Evolutionary conservation across 768 basidiomycete species (phyloP).

Genomic region (Lactarius hengduanensis): DNA sequence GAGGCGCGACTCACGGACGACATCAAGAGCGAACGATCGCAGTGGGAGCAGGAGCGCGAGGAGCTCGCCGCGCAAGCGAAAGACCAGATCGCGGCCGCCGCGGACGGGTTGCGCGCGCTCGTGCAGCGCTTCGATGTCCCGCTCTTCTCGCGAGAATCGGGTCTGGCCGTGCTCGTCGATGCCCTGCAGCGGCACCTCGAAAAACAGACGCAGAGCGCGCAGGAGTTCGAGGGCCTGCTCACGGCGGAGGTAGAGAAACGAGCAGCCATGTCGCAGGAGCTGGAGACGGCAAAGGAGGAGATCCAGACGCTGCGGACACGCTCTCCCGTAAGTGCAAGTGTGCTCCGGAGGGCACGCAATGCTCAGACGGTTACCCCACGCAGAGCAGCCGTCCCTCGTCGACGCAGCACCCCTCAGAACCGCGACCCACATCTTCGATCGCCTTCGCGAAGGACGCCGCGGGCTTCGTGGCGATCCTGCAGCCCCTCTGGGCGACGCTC

Average conservation of each 20-base stretch:
- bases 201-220: slow-evolving; percentile 39
- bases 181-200: slow-evolving; percentile 35
- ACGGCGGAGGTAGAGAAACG: slow-evolving; percentile 35
- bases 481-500: slow-evolving; percentile 75
- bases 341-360: slow-evolving; percentile 22
- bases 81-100: slow-evolving; percentile 52
- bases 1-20: slow-evolving; percentile 43
- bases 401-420: background rate
- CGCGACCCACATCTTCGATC: slow-evolving; percentile 27
- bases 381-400: slow-evolving; percentile 16
- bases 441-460: slow-evolving; percentile 46
- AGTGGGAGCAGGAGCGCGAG: slow-evolving; percentile 50
- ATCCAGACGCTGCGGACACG: slow-evolving; percentile 30
- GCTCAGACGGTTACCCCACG: slow-evolving; percentile 3
- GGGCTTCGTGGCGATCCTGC: slow-evolving; percentile 59
- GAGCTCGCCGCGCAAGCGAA: slow-evolving; percentile 45
- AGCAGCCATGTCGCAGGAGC: slow-evolving; percentile 26
- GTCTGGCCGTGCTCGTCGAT: slow-evolving; percentile 32
- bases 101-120: slow-evolving; percentile 48
- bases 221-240: slow-evolving; percentile 40
- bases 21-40: slow-evolving; percentile 51
- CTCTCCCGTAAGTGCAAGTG: slow-evolving; percentile 42
- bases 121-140: slow-evolving; percentile 57
- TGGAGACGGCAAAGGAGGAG: slow-evolving; percentile 32
- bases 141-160: slow-evolving; percentile 39